Base-by-base conservation (phyloP, 2,329 filamentous ascomycete species). In the Cryphonectria parasitica region DNA sequence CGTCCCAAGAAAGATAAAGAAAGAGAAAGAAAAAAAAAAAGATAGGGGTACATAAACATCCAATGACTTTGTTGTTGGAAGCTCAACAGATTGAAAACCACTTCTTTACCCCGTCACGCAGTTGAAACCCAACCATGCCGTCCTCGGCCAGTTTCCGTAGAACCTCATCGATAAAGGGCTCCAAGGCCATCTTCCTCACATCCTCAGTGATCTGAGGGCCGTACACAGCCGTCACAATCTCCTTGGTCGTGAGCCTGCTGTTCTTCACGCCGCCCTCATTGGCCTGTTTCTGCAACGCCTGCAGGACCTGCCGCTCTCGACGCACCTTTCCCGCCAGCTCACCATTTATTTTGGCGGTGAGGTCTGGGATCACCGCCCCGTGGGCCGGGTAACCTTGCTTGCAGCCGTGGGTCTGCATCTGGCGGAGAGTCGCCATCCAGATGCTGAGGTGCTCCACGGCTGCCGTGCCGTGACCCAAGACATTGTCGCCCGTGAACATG, bases 401-500 rank as follows among this genome's bases (percentile, higher is more conserved):
- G 70, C 83, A 85, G 11, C 76, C 74, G 1, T 81, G 69, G 11
- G 60, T 19, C 39, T 66, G 61, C 74, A 77, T 75, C n/a, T 39
- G 10, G 1, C 66, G 61, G 36, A 77, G 69, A 1, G 69, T 67
- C 17, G 52, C 63, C 72, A 76, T 74, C 67, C 68, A 97, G 0
- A 83, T 82, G 0, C 82, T 79, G 11, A 97, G 84, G 73, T 96
- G 89, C 78, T 97, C 93, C 75, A 97, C 97, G 0, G 96, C 93
- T 3, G 92, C 90, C 2, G 93, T 97, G 17, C 94, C 94, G 72
- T 97, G 92, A 0, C 94, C 94, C 1, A 97, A 85, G 1, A 97
- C 91, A 77, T 95, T 97, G 80, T 97, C 94, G 8, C 91, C 94
- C 0, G 94, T 97, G 79, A 97, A 96, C 82, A 97, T 89, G 56